phyloP scores from a whole-genome alignment of 495 filamentous ascomycete genomes.

The Chaetomium tenue region DNA sequence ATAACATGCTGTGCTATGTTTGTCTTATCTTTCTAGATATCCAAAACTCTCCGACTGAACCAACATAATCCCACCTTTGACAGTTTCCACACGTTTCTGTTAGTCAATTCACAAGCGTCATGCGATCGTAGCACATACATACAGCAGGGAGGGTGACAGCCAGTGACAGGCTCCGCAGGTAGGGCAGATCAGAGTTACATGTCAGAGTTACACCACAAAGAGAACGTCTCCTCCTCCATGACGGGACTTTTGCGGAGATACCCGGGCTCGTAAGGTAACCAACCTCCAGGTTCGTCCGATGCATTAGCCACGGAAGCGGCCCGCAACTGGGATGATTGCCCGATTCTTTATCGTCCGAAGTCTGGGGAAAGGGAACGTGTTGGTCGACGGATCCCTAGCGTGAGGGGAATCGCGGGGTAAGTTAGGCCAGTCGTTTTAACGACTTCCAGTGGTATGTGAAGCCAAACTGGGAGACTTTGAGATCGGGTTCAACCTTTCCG shows the following conservation, averaged over 20 bases:
- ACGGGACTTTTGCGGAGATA: neutral
- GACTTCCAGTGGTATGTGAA: neutral
- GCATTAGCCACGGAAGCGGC: neutral
- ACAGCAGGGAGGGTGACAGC: neutral
- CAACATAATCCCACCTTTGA: no score
- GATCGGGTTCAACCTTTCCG: neutral
- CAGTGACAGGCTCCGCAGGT: neutral
- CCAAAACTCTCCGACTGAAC: no score
- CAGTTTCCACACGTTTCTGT: no score
- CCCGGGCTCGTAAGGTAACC: neutral
- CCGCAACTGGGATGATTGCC: neutral
- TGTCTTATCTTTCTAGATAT: no score
- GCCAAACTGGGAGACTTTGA: neutral
- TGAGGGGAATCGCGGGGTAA: slow-evolving; percentile 7
- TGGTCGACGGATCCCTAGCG: neutral
- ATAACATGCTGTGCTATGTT: no score
- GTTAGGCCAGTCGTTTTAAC: neutral
- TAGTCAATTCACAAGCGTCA: no score
- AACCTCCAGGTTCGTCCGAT: neutral
- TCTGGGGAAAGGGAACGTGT: neutral
- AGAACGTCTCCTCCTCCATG: neutral
- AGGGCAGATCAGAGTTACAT: neutral
- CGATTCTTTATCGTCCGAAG: slow-evolving; percentile 3
- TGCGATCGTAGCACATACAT: neutral
- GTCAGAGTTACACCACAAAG: neutral